Conservation (phyloP, 345 rosid species). For the Odontarrhena argentea region DNA sequence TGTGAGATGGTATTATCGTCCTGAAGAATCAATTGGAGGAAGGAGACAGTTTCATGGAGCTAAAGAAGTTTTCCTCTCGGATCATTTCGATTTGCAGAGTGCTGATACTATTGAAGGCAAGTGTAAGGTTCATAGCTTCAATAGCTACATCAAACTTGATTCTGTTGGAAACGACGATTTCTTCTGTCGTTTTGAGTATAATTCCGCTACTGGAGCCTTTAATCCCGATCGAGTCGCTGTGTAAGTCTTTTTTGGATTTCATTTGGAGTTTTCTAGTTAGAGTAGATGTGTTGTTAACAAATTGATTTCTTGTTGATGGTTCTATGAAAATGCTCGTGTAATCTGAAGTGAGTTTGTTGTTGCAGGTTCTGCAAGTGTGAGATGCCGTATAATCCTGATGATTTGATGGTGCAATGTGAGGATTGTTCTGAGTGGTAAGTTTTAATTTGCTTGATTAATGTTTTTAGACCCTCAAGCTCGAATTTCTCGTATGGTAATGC, state of each 20-base stretch:
- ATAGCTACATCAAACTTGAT: conserved; percentile 83
- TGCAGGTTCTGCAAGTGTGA: conserved; percentile 96
- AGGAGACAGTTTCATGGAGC: conserved; percentile 95
- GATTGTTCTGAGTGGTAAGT: conserved; percentile 90
- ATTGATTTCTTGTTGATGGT: no score
- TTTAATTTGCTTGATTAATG: conserved; percentile 1
- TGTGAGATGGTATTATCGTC: conserved; percentile 95
- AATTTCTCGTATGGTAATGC: background rate
- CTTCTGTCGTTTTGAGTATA: conserved; percentile 98
- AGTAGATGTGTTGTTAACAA: no score
- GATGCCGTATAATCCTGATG: conserved; percentile 99
- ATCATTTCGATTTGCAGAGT: conserved; percentile 83
- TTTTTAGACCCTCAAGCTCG: background rate
- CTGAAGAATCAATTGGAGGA: conserved; percentile 97
- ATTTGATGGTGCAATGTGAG: conserved; percentile 96
- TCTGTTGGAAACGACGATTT: conserved; percentile 94
- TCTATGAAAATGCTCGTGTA: background rate
- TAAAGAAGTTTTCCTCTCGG: conserved; percentile 90
- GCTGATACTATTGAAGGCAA: conserved; percentile 90
- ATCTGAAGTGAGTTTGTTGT: conserved; percentile 1
- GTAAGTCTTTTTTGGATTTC: conserved; percentile 47
- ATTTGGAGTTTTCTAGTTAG: no score
- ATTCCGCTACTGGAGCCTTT: conserved; percentile 81
- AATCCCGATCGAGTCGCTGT: conserved; percentile 94
- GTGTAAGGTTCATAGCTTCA: conserved; percentile 89